Base-by-base conservation (phyloP, 164 flowering plant genomes). In the Magnolia kwangsiensis region DNA sequence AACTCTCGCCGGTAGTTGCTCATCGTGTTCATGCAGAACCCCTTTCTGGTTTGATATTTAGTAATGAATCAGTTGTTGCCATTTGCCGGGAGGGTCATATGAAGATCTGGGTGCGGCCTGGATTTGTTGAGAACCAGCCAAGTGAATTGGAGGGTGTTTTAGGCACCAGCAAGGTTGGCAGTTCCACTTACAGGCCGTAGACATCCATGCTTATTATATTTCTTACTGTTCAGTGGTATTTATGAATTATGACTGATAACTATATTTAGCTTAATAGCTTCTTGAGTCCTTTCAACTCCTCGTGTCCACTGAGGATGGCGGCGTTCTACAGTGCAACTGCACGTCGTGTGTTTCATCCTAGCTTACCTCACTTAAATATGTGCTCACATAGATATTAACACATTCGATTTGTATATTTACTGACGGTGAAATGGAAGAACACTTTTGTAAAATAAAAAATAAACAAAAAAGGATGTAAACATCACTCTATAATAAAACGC, bases 21-120 rank as follows among this genome's bases (percentile, higher is more conserved):
- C 99, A 96, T 74, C 98, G 97, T 27, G 98, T 93, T n/a, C 96
- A 94, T 80, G 83, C 90, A 0, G 98, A 96, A 65, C 98, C 98
- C 63, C 94, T 96, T 58, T 96, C 99, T 10, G 97, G 97, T 71
- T 74, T 96, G 83, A 74, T 87, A 66, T 96, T 96, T 74, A 91
- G 97, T 21, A 89, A 81, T 71, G 96, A 96, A 75, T 96, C 98
- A 14, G 86, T 92, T 55, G 86, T 96, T 27, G 94, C 97, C 6
- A 88, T 78, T 3, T 92, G 96, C 80, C 89, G 98, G 51, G 99
- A 96, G 71, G 99, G 99, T 14, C 96, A 92, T 75, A 82, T 91
- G 63, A 94, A 96, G 83, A 82, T 96, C 51, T 96, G 99, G 99
- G 84, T 82, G 84, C 89, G 98, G 81, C 99, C 99, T 11, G 90